Percentiles rank a stretch among this genome's conserved stretches.
Evolutionary conservation across 2,329 filamentous ascomycete species (phyloP).

Genomic region (Monilinia fructicola): DNA sequence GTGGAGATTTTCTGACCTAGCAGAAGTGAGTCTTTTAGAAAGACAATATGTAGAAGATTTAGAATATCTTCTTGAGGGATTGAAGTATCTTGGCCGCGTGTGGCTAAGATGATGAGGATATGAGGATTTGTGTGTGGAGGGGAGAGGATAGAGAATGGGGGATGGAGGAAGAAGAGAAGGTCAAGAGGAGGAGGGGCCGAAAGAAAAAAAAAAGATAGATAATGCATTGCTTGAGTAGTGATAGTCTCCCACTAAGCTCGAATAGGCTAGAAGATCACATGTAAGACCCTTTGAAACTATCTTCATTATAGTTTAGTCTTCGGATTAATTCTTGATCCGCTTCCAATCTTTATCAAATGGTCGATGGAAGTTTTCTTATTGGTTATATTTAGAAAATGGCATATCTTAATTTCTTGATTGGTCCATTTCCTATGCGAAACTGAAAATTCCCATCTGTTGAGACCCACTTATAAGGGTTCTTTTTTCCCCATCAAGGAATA

Average conservation of each 20-base stretch:
- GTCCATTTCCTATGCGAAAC: constrained; percentile 14
- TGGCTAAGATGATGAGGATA: constrained; percentile 34
- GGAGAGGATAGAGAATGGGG: constrained; percentile 22
- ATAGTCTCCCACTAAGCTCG: background rate
- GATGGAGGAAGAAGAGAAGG: constrained; percentile 23
- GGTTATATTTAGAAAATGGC: background rate
- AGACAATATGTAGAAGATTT: constrained; percentile 23
- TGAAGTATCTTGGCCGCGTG: constrained; percentile 39
- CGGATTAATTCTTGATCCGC: background rate
- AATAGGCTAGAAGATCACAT: constrained; percentile 1
- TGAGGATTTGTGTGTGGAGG: constrained; percentile 27
- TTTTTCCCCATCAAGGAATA: too few species aligned
- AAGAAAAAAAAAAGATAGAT: constrained; percentile 20
- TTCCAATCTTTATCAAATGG: background rate
- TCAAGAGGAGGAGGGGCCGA: constrained; percentile 12
- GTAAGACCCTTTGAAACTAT: background rate
- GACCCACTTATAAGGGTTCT: constrained; percentile 3
- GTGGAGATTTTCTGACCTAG: constrained; percentile 36
- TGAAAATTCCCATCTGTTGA: constrained; percentile 11
- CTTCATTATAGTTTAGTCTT: background rate
- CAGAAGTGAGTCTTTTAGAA: constrained; percentile 27
- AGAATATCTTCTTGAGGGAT: constrained; percentile 22
- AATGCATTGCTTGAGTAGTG: constrained; percentile 6
- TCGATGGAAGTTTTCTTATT: background rate
- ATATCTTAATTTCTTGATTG: constrained; percentile 9